phyloP scores from a whole-genome alignment of 140 eudicot genomes.

The Stevia rebaudiana region DNA sequence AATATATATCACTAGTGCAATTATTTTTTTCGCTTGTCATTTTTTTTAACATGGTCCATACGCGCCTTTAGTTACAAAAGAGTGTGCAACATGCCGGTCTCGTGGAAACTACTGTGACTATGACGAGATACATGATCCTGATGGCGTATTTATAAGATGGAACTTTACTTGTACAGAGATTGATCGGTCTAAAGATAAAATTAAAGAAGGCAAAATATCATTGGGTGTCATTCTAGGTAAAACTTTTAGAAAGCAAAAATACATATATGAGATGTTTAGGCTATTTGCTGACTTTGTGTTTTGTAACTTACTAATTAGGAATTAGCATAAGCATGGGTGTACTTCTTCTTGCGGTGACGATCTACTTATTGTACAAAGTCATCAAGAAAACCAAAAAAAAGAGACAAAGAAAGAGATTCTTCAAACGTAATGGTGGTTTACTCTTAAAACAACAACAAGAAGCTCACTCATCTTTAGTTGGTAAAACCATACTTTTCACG shows the following conservation, averaged over 20 bases:
- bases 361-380: not conserved
- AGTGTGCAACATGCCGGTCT: not conserved
- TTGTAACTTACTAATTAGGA: not conserved
- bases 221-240: slow-evolving; percentile 1
- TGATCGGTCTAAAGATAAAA: not conserved
- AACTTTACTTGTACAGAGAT: too few species aligned
- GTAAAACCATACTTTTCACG: slow-evolving; percentile 26
- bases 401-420: slow-evolving; percentile 13
- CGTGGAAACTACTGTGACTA: not conserved
- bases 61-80: not conserved
- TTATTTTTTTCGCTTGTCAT: too few species aligned
- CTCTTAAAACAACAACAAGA: slow-evolving; percentile 25
- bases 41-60: not conserved
- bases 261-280: not conserved
- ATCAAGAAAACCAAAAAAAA: slow-evolving; percentile 13
- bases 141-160: too few species aligned
- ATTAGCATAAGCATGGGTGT: slow-evolving; percentile 25
- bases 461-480: slow-evolving; percentile 17
- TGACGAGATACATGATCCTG: not conserved
- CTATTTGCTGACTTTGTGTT: not conserved
- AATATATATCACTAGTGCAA: too few species aligned
- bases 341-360: not conserved
- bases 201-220: not conserved
- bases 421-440: slow-evolving; percentile 41
- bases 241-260: not conserved